Conservation (phyloP, 352 stramenopile species). For the Pythium volutum region DNA sequence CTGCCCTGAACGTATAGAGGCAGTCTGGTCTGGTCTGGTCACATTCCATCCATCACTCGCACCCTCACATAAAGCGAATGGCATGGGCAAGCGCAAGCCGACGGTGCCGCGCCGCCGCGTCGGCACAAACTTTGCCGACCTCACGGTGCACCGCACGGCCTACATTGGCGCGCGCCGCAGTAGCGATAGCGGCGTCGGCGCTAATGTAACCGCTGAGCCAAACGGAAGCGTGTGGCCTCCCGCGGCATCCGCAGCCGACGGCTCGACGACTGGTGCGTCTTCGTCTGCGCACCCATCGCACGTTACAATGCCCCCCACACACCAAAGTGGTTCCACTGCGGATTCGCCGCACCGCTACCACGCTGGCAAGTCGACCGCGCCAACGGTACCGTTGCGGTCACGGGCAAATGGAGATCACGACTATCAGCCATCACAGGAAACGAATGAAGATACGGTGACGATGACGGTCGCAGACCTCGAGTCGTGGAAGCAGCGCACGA, state of each 20-base stretch:
- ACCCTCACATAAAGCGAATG: constrained; percentile 11
- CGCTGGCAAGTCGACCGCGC: constrained; percentile 9
- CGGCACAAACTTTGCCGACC: constrained; percentile 20
- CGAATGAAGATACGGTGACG: constrained; percentile 33
- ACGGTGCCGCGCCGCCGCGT: constrained; percentile 19
- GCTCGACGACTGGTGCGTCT: not conserved
- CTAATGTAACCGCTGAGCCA: not conserved
- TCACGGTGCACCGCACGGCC: constrained; percentile 9
- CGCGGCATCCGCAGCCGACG: not conserved
- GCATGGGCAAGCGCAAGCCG: constrained; percentile 27
- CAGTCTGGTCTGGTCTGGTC: constrained; percentile 6
- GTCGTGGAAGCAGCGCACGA: constrained; percentile 54
- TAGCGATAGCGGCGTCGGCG: not conserved
- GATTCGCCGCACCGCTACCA: constrained; percentile 2
- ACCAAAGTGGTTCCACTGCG: not conserved
- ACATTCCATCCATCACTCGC: constrained; percentile 7
- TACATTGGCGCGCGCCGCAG: not conserved
- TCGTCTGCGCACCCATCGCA: not conserved
- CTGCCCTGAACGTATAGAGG: constrained; percentile 11
- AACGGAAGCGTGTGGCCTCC: not conserved
- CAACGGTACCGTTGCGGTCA: constrained; percentile 10
- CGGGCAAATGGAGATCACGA: not conserved
- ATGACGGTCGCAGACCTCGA: constrained; percentile 48
- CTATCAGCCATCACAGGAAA: not conserved
- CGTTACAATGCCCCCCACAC: constrained; percentile 1